phyloP scores from a whole-genome alignment of 75 land plant species.

The Sequoia sempervirens region DNA sequence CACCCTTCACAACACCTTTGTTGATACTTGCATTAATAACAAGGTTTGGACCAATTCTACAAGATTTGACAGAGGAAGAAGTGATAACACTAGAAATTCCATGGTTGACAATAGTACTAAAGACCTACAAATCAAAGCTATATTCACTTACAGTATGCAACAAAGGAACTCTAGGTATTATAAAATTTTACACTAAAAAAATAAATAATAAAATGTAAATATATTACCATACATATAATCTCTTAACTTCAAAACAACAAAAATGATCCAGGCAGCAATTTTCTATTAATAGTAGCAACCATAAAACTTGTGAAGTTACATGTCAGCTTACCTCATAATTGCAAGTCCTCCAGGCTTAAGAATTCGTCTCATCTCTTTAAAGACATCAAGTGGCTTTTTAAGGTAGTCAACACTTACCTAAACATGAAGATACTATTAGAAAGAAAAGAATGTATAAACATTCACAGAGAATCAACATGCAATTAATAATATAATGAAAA shows the following conservation, averaged over 20 bases:
- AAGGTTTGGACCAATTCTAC: background rate
- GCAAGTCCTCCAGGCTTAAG: constrained; percentile 78
- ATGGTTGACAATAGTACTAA: background rate
- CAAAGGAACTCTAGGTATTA: background rate
- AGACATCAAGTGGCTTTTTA: constrained; percentile 82
- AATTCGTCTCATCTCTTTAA: constrained; percentile 86
- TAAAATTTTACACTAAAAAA: background rate
- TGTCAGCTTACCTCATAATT: constrained; percentile 42
- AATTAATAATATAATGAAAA: background rate
- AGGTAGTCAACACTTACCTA: constrained; percentile 98
- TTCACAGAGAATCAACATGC: background rate
- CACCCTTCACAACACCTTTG: background rate
- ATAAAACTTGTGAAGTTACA: background rate
- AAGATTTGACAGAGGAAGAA: background rate
- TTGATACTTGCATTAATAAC: background rate
- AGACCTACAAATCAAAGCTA: background rate
- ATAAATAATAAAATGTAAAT: background rate
- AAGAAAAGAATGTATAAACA: background rate
- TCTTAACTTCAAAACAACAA: background rate
- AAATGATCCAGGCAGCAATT: background rate
- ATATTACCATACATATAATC: background rate
- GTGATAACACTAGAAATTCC: background rate
- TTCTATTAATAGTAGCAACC: background rate
- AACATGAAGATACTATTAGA: background rate
- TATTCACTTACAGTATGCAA: background rate